phyloP scores from a whole-genome alignment of 495 filamentous ascomycete species.

The Haplographium delicatum region DNA sequence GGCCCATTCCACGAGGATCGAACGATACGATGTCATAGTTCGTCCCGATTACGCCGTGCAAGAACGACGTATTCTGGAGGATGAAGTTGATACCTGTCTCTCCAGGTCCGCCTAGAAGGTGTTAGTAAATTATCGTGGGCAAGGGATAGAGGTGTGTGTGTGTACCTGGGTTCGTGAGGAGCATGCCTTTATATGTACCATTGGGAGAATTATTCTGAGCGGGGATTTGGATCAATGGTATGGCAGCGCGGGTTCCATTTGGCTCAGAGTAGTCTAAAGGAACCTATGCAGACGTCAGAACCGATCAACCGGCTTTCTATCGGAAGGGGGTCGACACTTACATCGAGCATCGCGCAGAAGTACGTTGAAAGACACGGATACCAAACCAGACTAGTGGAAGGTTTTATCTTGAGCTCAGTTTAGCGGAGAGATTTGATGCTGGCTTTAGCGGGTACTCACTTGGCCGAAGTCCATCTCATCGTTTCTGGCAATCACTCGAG shows the following conservation, averaged over 20 bases:
- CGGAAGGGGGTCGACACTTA: too few relatives aligned
- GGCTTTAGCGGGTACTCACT: too few relatives aligned
- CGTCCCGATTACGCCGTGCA: constrained; percentile 6
- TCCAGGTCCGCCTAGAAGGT: constrained; percentile 15
- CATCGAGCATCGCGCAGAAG: too few relatives aligned
- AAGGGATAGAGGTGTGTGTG: neutral
- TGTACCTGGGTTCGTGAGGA: constrained; percentile 11
- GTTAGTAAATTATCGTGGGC: neutral
- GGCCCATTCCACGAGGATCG: constrained; percentile 50
- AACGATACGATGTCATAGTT: constrained; percentile 45
- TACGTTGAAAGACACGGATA: too few relatives aligned
- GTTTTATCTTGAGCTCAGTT: too few relatives aligned
- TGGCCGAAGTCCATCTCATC: too few relatives aligned
- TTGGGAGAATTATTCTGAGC: neutral
- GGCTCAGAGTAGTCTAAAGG: constrained; percentile 14
- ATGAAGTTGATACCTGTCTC: constrained; percentile 1
- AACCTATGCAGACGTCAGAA: too few relatives aligned
- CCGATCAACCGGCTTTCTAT: too few relatives aligned
- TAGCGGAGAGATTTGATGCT: too few relatives aligned
- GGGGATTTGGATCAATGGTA: constrained; percentile 6
- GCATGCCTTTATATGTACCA: constrained; percentile 9
- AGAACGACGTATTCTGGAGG: neutral
- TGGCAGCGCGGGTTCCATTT: constrained; percentile 2
- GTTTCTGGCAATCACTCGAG: too few relatives aligned
- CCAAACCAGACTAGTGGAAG: too few relatives aligned